Evolutionary conservation across 441 rosid genomes (phyloP), one percentile per base, ranked within the genome.

Genomic region (Melastoma candidum): DNA sequence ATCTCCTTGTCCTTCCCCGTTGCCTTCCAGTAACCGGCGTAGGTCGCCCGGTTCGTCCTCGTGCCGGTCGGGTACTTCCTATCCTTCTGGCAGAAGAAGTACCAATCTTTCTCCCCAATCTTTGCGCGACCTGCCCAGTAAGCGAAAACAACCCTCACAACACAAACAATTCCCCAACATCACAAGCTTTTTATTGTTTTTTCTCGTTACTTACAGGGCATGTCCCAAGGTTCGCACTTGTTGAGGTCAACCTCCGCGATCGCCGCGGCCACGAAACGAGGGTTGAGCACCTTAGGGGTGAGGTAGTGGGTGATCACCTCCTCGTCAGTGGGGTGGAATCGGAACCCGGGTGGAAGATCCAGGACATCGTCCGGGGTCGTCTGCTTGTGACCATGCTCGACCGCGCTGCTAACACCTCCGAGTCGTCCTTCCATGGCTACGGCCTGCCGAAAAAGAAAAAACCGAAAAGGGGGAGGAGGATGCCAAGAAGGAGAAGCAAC

Each of bases 1-100:
- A 62, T 62, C 66, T 62, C 66, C 58, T 62, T 62, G 60, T 62
- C 66, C 59, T 62, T 62, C 48, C 66, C 66, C 0, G 66, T 62
- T 5, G 66, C 60, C 46, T 62, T 55, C 60, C 66, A 62, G 54
- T 62, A 62, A 11, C 66, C 66, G 26, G 60, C 44, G 29, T 47
- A 43, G 2, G 66, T 62, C 1, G 66, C 60, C 12, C 66, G 36
- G 49, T 62, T 62, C 25, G 60, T 62, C 66, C 66, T 62, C 60
- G 24, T 62, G 14, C 66, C 66, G 8, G 66, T 62, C 54, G 66
- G 60, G 36, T 62, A 62, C 59, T 62, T 62, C 55, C 51, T 4
- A 12, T 55, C 66, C 53, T 54, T 62, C 45, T 54, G 66, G 36
- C 48, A 14, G 49, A 54, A 62, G 66, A 62, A 62, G 49, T 49